Conservation (phyloP, 2,329 filamentous ascomycete genomes). For the Capronia epimyces region DNA sequence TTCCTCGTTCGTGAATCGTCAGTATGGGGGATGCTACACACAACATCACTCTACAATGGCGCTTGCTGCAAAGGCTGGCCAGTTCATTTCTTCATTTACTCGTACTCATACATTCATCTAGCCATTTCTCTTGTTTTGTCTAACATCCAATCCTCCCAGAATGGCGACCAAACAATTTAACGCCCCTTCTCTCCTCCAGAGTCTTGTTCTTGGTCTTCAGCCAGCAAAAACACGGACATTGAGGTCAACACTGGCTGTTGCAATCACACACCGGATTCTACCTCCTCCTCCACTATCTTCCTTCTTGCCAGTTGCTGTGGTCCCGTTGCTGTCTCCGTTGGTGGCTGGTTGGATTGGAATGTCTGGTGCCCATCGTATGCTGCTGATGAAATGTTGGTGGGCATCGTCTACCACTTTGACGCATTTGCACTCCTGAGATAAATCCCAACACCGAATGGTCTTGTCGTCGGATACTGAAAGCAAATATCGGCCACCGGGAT, state of each 20-base stretch:
- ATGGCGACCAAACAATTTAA: neutral
- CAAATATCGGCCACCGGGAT: constrained; percentile 86
- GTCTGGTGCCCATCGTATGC: constrained; percentile 79
- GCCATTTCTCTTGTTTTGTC: constrained; percentile 8
- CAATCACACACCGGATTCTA: constrained; percentile 76
- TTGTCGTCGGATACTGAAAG: constrained; percentile 85
- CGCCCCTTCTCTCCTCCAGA: neutral
- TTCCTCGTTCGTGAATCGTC: no score
- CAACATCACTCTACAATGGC: neutral
- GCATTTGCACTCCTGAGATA: constrained; percentile 82
- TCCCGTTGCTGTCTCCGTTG: constrained; percentile 19
- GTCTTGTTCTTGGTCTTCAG: constrained; percentile 6
- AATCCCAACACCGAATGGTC: constrained; percentile 87
- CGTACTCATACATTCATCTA: constrained; percentile 22
- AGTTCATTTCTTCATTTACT: constrained; percentile 6
- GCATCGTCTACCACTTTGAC: constrained; percentile 74
- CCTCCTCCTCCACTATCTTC: constrained; percentile 49
- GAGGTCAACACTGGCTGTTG: constrained; percentile 78
- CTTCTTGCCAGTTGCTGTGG: constrained; percentile 46
- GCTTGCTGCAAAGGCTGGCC: neutral
- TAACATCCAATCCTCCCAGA: constrained; percentile 14
- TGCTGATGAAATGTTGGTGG: constrained; percentile 80
- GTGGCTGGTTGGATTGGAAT: constrained; percentile 36
- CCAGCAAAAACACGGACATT: constrained; percentile 71
- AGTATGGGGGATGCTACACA: no score